Base-by-base conservation (phyloP, 805 yeast genomes). In the Nematodospora valgi region DNA sequence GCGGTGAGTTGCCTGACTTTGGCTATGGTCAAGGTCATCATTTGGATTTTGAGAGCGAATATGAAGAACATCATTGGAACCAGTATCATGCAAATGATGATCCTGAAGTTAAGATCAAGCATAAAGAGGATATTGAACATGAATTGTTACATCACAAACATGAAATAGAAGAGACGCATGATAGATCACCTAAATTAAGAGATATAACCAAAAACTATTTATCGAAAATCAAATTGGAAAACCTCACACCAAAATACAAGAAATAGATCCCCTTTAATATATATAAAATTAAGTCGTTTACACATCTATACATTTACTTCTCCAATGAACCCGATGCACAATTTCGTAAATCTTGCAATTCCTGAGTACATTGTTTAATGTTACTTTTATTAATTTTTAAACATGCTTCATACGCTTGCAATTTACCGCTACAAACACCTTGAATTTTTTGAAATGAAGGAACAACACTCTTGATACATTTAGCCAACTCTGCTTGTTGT, bases 21-120 rank as follows among this genome's bases (percentile, higher is more conserved):
- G 95, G 96, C 6, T 79, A 81, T 40, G 98, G 97, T 20, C 89
- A 86, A 6, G 96, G 96, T 18, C 96, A 89, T 53, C 96, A 89
- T 62, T 82, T 88, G 23, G 96, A 86, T 62, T 91, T 88, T 52
- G 98, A 89, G 59, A 74, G 78, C 47, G 97, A 89, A 56, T 91
- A 89, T 55, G 97, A 91, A 56, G 80, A 86, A 38, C 97, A 89
- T 57, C 98, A 89, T 58, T 91, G 97, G 97, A 75, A 80, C 41
- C 68, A 87, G 60, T 81, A 72, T 52, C 93, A 85, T 54, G 70
- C 75, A 37, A 78, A 85, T 45, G 61, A 70, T 37, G 97, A 88
- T 56, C 96, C 96, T 2, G 88, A 86, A 35, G 87, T 88, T 18
- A 70, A 72, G 48, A 62, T 76, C 16, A 82, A 85, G 34, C 97